These are phyloP conservation scores for Inga leiocalycina DNA, from an alignment of 306 rosid genomes.

Conservation along the genomic window DNA sequence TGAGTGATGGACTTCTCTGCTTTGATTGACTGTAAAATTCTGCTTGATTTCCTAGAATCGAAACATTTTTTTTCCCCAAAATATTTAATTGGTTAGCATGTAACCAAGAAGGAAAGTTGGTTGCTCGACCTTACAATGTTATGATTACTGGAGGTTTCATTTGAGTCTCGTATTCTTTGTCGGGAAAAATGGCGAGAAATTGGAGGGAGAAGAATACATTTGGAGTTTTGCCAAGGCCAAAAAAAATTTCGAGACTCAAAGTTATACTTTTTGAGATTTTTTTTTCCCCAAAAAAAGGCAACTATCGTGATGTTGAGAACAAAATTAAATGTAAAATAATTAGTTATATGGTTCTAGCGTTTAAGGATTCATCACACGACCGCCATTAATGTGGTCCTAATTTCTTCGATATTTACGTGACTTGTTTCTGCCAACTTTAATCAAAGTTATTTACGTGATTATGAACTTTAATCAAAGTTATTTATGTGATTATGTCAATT, in stretches of 20 bases:
- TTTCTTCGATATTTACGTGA: not conserved
- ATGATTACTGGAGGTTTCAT: not conserved
- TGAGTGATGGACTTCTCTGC: not conserved
- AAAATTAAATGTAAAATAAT: slow-evolving; percentile 1
- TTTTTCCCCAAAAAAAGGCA: not conserved
- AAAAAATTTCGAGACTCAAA: no score
- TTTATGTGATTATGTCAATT: not conserved
- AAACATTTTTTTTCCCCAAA: not conserved
- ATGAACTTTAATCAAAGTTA: not conserved
- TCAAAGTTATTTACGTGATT: not conserved
- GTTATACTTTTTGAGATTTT: no score
- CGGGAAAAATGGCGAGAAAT: no score
- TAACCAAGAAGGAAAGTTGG: not conserved
- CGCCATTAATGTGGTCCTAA: slow-evolving; percentile 4
- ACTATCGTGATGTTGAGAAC: not conserved
- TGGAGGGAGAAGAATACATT: no score
- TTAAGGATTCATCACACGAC: slow-evolving; percentile 2
- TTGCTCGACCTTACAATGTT: not conserved
- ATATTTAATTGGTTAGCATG: not conserved
- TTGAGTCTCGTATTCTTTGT: not conserved
- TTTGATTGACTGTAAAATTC: not conserved
- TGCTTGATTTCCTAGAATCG: slow-evolving; percentile 20
- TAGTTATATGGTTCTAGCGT: not conserved
- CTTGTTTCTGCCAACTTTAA: slow-evolving; percentile 5
- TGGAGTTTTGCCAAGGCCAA: no score